A percentile compares a stretch with the other conserved stretches of the same genome.
Evolutionary conservation across 345 rosid genomes (phyloP).

Genomic region (Gossypium mustelinum): DNA sequence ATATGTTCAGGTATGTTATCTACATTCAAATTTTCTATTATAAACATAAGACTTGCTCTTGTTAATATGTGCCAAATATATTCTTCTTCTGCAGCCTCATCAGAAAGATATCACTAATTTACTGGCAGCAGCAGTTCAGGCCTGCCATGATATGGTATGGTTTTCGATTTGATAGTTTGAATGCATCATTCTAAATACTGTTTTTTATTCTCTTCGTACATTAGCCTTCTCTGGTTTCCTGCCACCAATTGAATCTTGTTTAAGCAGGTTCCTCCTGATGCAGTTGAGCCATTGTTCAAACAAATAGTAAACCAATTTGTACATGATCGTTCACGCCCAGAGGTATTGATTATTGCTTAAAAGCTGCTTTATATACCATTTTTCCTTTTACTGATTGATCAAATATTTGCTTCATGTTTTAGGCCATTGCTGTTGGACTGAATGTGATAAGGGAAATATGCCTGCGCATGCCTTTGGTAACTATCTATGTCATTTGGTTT

Average conservation of each 20-base stretch:
- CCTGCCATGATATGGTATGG: slow-evolving; percentile 94
- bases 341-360: slow-evolving; percentile 43
- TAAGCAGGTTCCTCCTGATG: slow-evolving; percentile 90
- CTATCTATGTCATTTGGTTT: slow-evolving; percentile 13
- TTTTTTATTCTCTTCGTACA: background rate
- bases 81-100: slow-evolving; percentile 67
- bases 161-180: slow-evolving; percentile 16
- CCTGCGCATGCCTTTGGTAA: slow-evolving; percentile 86
- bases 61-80: slow-evolving; percentile 6
- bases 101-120: slow-evolving; percentile 82
- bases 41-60: background rate
- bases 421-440: slow-evolving; percentile 93
- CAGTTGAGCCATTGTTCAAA: slow-evolving; percentile 87
- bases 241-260: slow-evolving; percentile 13
- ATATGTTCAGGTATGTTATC: slow-evolving; percentile 64
- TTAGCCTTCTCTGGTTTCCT: background rate
- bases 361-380: background rate
- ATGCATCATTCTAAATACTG: background rate
- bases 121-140: slow-evolving; percentile 95
- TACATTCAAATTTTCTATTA: slow-evolving; percentile 12
- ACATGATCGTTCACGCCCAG: slow-evolving; percentile 85
- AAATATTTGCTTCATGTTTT: slow-evolving; percentile 16
- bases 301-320: slow-evolving; percentile 95
- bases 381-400: background rate
- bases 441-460: slow-evolving; percentile 92